These are phyloP conservation scores for Novymonas esmeraldas DNA, from an alignment of 208 protist species.

Conservation along the genomic window DNA sequence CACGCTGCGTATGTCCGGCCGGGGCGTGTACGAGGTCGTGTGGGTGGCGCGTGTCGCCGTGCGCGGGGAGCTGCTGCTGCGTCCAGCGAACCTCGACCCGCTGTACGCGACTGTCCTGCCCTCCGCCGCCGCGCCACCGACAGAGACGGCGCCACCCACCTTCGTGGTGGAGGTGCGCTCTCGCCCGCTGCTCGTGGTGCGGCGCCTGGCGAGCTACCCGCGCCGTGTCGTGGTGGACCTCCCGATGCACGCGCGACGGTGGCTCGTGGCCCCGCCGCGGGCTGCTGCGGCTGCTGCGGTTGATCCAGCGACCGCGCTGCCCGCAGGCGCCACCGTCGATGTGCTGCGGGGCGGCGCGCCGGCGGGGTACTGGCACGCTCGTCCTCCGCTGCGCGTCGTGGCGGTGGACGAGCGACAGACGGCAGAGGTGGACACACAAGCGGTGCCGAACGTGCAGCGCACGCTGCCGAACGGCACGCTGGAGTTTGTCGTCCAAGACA, in stretches of 20 bases:
- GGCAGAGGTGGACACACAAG: conserved; percentile 56
- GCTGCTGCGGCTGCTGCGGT: background rate
- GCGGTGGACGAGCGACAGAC: conserved; percentile 56
- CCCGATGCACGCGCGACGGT: conserved; percentile 71
- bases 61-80: conserved; percentile 24
- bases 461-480: conserved; percentile 66
- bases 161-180: conserved; percentile 56
- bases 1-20: conserved; percentile 35
- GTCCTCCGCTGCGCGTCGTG: conserved; percentile 44
- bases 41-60: conserved; percentile 59
- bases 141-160: background rate
- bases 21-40: conserved; percentile 61
- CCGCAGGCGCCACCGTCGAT: background rate
- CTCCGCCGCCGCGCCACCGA: background rate
- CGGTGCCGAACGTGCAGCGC: conserved; percentile 70
- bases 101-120: conserved; percentile 37
- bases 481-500: conserved; percentile 71
- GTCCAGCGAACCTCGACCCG: conserved; percentile 52
- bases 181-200: conserved; percentile 55
- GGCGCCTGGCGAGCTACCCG: conserved; percentile 59
- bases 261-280: conserved; percentile 51
- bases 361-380: conserved; percentile 50
- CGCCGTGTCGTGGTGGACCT: conserved; percentile 43
- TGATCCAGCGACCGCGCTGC: background rate
- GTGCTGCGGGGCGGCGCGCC: conserved; percentile 17